These are phyloP conservation scores for Cryptosporidium xiaoi DNA, from an alignment of 169 alveolate species.

Conservation along the genomic window DNA sequence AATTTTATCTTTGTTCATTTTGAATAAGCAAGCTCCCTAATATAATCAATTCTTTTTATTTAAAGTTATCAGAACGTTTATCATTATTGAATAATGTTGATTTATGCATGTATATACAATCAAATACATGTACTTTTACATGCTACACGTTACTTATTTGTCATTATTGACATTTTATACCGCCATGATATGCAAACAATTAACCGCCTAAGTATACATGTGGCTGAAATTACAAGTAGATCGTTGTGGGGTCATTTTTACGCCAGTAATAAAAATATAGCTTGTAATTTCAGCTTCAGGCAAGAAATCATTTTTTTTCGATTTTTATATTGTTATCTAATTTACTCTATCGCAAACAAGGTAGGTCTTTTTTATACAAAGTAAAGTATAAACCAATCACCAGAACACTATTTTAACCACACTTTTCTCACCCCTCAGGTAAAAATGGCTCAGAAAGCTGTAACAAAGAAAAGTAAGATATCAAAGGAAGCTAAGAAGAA, in stretches of 20 bases:
- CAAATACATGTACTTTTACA: slow-evolving; percentile 16
- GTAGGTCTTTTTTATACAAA: slow-evolving; percentile 15
- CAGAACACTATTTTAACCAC: no score
- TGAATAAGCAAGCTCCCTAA: background rate
- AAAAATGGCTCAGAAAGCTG: slow-evolving; percentile 29
- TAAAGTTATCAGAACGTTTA: background rate
- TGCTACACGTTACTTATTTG: slow-evolving; percentile 45
- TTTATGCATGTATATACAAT: background rate
- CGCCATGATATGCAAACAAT: slow-evolving; percentile 28
- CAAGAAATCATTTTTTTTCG: slow-evolving; percentile 7
- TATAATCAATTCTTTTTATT: background rate
- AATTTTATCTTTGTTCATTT: slow-evolving; percentile 10
- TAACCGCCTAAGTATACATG: slow-evolving; percentile 72
- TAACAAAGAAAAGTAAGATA: slow-evolving; percentile 69
- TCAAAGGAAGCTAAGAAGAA: slow-evolving; percentile 85
- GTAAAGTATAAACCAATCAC: no score
- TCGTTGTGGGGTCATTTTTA: slow-evolving; percentile 72
- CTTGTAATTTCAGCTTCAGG: slow-evolving; percentile 5
- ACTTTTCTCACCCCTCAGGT: background rate
- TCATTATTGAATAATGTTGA: background rate
- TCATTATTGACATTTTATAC: background rate
- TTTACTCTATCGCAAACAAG: background rate
- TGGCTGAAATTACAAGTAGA: slow-evolving; percentile 73
- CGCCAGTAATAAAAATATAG: slow-evolving; percentile 65
- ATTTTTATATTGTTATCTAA: no score